Evolutionary conservation across 371 early-diverging fungal genomes (phyloP).

Genomic region (Spraguea lophii): DNA sequence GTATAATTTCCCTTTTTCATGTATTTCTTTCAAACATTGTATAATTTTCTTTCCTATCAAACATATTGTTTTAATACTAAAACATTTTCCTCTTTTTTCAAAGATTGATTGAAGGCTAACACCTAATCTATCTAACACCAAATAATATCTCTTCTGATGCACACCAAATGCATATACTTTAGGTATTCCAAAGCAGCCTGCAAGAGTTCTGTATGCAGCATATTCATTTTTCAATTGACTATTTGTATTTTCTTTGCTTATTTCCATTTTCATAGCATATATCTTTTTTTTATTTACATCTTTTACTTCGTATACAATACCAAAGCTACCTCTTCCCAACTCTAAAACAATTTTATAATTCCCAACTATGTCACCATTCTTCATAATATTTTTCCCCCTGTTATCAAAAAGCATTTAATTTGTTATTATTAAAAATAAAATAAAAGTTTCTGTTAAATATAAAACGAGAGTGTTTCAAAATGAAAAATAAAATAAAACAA

Average conservation of each 20-base stretch:
- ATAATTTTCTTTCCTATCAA: constrained; percentile 30
- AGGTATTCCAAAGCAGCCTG: constrained; percentile 23
- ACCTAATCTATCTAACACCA: constrained; percentile 34
- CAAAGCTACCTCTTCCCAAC: constrained; percentile 38
- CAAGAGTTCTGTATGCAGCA: constrained; percentile 15
- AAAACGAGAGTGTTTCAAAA: no score
- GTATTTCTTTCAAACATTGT: constrained; percentile 25
- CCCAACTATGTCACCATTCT: neutral
- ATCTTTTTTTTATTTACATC: constrained; percentile 6
- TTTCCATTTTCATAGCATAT: constrained; percentile 34
- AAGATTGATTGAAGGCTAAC: constrained; percentile 26
- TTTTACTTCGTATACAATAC: constrained; percentile 33
- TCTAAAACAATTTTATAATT: neutral
- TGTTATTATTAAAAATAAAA: no score
- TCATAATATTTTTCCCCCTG: neutral
- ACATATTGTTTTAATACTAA: constrained; percentile 23
- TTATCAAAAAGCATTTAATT: no score
- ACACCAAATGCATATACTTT: constrained; percentile 22
- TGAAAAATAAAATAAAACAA: no score
- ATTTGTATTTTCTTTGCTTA: neutral
- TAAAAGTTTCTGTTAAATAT: no score
- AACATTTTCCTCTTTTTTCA: constrained; percentile 14
- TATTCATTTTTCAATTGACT: constrained; percentile 37
- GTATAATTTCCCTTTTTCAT: constrained; percentile 21
- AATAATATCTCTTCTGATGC: constrained; percentile 9